phyloP scores from a whole-genome alignment of 768 basidiomycete species.

The Scleroderma bovista region DNA sequence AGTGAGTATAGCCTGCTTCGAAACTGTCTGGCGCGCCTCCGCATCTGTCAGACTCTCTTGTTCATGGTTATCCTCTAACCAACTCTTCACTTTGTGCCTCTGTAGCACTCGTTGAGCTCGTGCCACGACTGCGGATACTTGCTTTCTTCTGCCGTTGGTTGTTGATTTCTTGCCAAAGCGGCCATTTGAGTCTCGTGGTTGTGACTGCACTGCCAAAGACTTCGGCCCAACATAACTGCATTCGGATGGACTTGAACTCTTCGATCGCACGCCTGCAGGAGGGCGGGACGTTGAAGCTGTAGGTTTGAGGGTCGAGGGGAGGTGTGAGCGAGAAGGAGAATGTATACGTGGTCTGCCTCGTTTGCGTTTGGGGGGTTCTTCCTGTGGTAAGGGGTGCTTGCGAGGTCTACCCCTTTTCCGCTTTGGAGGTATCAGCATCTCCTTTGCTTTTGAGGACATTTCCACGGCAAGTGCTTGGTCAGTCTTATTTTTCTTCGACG shows the following conservation, averaged over 20 bases:
- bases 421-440: slow-evolving; percentile 26
- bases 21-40: slow-evolving; percentile 7
- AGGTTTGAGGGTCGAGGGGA: slow-evolving; percentile 9
- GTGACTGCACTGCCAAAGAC: slow-evolving; percentile 41
- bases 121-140: slow-evolving; percentile 22
- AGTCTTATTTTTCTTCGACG: slow-evolving; percentile 46
- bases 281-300: slow-evolving; percentile 6
- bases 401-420: slow-evolving; percentile 32
- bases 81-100: slow-evolving; percentile 36
- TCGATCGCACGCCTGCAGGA: slow-evolving; percentile 16
- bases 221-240: slow-evolving; percentile 31
- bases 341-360: slow-evolving; percentile 31
- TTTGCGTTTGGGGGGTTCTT: slow-evolving; percentile 28
- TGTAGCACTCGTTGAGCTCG: slow-evolving; percentile 39
- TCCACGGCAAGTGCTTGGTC: slow-evolving; percentile 28
- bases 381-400: slow-evolving; percentile 28
- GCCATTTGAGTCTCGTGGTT: slow-evolving; percentile 61
- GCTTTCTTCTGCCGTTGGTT: slow-evolving; percentile 41
- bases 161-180: slow-evolving; percentile 60
- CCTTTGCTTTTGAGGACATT: slow-evolving; percentile 31
- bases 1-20: slow-evolving; percentile 19
- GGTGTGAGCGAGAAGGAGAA: slow-evolving; percentile 12
- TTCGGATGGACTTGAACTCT: slow-evolving; percentile 18
- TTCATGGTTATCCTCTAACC: slow-evolving; percentile 24
- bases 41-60: slow-evolving; percentile 14